Conservation (phyloP, 1,284 basidiomycete genomes). For the Cystobasidium pallidum region DNA sequence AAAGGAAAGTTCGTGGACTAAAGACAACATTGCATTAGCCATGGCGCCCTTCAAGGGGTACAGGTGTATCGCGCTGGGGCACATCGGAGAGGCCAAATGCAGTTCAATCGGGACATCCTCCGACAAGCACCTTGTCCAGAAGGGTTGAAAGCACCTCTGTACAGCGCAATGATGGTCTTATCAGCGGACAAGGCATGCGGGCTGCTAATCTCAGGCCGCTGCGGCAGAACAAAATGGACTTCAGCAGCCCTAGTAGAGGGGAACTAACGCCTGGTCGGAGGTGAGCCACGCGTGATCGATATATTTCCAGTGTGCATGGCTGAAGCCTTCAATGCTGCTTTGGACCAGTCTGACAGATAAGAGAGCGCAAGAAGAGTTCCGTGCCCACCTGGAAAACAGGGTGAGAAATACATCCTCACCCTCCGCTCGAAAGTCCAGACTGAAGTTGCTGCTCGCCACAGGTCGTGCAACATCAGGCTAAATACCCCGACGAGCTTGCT, state of each 20-base stretch:
- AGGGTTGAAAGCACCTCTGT: background rate
- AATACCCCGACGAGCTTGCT: constrained; percentile 41
- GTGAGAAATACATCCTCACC: constrained; percentile 19
- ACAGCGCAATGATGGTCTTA: constrained; percentile 17
- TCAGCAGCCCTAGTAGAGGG: constrained; percentile 42
- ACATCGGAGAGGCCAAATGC: constrained; percentile 4
- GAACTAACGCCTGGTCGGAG: constrained; percentile 35
- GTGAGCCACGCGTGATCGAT: constrained; percentile 17
- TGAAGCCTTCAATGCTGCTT: background rate
- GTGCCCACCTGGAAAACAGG: constrained; percentile 33
- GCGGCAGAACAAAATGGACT: constrained; percentile 30
- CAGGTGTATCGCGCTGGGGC: constrained; percentile 23
- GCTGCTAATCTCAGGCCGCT: constrained; percentile 29
- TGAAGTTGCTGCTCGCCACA: background rate
- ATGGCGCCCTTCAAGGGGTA: constrained; percentile 36
- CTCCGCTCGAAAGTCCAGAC: background rate
- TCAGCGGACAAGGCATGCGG: constrained; percentile 34
- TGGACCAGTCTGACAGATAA: constrained; percentile 41
- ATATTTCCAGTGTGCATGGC: no score
- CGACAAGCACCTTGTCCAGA: background rate
- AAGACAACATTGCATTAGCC: constrained; percentile 10
- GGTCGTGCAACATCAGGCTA: constrained; percentile 28
- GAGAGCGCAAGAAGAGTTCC: constrained; percentile 39
- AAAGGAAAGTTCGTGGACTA: background rate
- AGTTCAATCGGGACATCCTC: background rate